Evolutionary conservation across 75 land plant species (phyloP), one percentile per base, ranked within the genome.

Genomic region (Cryptomeria japonica): DNA sequence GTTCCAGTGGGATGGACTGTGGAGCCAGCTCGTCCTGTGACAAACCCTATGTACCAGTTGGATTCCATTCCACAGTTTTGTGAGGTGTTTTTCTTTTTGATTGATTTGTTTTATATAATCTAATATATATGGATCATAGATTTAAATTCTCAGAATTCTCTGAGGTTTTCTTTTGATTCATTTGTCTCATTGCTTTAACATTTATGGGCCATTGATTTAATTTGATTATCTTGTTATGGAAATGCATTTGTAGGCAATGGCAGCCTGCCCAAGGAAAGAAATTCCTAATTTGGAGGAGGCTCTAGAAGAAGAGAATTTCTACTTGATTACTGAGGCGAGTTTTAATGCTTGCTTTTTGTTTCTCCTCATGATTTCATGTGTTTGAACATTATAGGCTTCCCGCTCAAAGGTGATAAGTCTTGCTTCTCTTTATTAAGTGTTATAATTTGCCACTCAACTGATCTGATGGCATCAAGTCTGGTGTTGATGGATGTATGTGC

Each of bases 241-340:
- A 38, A 78, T 78, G 22, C 42, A 6, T 53, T 91, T 89, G n/a
- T 80, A 95, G 96, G 96, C 83, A 38, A 93, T 95, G 96, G 92
- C 88, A 49, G 83, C 93, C 38, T 91, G 93, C 86, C 96, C 96
- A 19, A 91, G 58, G 91, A 91, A 86, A 25, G 75, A 89, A 3
- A 80, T 91, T 86, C 34, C 56, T 1, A 87, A 88, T 85, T 90
- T 92, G 7, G 85, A 93, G 89, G 91, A 91, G 42, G 79, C 77
- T 38, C 89, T 95, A 36, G 44, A 86, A 44, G 93, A 95, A 83
- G 96, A 95, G 84, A 95, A 95, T 46, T 58, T 95, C 49, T 92
- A 95, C 86, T 73, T 95, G 87, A 83, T 12, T 15, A 92, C 95
- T 1, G 96, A 95, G 95, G 96, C 92, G 79, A 72, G 36, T 72